Evolutionary conservation across 805 yeast genomes (phyloP).

Genomic region (Ogataea nonfermentans): DNA sequence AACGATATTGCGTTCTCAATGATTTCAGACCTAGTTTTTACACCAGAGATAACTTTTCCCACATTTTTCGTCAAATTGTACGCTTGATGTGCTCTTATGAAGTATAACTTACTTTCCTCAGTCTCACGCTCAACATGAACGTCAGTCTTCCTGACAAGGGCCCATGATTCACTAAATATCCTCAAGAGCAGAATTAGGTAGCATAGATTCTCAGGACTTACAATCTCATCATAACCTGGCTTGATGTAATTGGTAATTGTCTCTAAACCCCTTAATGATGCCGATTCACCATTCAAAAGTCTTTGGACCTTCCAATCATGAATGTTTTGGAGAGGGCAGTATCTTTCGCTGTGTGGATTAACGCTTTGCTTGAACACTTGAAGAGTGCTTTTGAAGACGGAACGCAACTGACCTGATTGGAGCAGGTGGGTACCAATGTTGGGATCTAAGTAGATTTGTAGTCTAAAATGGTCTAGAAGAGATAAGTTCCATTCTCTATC

Average conservation of each 20-base stretch:
- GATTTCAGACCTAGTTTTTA: constrained; percentile 15
- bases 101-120: constrained; percentile 47
- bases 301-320: constrained; percentile 18
- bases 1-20: constrained; percentile 38
- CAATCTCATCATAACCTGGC: constrained; percentile 23
- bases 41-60: constrained; percentile 27
- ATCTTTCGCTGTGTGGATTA: constrained; percentile 10
- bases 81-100: constrained; percentile 34
- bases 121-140: constrained; percentile 66
- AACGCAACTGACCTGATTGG: constrained; percentile 38
- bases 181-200: constrained; percentile 47
- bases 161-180: constrained; percentile 57
- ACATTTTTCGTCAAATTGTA: constrained; percentile 25
- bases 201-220: constrained; percentile 30
- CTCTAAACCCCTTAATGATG: constrained; percentile 21
- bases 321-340: constrained; percentile 6
- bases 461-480: constrained; percentile 29
- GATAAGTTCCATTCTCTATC: constrained; percentile 51
- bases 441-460: constrained; percentile 35
- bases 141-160: constrained; percentile 57
- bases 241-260: constrained; percentile 27
- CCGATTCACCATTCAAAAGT: constrained; percentile 12
- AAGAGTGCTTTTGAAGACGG: constrained; percentile 39
- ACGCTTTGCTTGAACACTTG: constrained; percentile 10
- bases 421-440: constrained; percentile 39